A percentile compares a stretch with the other conserved stretches of the same genome.
Conservation (phyloP, 352 stramenopile species). For the Pythium apleroticum region DNA sequence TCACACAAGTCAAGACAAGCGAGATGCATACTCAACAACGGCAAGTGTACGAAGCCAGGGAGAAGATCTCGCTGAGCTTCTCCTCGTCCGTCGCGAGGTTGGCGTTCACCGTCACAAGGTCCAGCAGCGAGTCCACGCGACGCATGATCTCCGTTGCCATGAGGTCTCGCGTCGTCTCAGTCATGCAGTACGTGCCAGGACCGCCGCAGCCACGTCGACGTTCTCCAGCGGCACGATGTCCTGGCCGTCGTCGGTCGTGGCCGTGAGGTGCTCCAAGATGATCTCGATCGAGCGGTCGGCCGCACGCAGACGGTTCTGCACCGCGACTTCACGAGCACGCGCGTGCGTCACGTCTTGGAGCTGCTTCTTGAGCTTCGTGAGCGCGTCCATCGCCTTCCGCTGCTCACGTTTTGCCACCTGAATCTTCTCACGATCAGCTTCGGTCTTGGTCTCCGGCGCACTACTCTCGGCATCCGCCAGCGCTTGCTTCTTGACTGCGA, state of each 20-base stretch:
- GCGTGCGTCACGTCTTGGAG: constrained; percentile 44
- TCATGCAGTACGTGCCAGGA: constrained; percentile 85
- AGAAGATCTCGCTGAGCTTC: constrained; percentile 54
- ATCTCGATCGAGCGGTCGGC: constrained; percentile 44
- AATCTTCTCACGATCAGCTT: not conserved
- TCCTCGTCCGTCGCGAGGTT: constrained; percentile 31
- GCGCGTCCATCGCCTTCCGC: constrained; percentile 27
- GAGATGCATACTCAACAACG: not conserved
- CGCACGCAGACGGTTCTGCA: constrained; percentile 44
- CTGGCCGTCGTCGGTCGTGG: constrained; percentile 32
- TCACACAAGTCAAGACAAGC: not conserved
- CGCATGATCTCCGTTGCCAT: constrained; percentile 62
- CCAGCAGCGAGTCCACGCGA: constrained; percentile 62
- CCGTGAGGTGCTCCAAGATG: constrained; percentile 47
- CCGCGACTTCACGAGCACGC: constrained; percentile 41
- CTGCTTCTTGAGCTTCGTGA: constrained; percentile 37
- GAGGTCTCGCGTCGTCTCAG: constrained; percentile 40
- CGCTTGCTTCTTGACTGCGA: constrained; percentile 12
- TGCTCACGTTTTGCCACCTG: constrained; percentile 25
- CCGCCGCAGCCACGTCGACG: constrained; percentile 51
- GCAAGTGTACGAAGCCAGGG: constrained; percentile 14
- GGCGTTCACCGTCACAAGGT: constrained; percentile 27
- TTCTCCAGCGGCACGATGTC: constrained; percentile 26
- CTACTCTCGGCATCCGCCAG: not conserved
- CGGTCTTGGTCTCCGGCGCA: not conserved